phyloP scores from a whole-genome alignment of 2,329 filamentous ascomycete genomes.

The Fusarium sublunatum region DNA sequence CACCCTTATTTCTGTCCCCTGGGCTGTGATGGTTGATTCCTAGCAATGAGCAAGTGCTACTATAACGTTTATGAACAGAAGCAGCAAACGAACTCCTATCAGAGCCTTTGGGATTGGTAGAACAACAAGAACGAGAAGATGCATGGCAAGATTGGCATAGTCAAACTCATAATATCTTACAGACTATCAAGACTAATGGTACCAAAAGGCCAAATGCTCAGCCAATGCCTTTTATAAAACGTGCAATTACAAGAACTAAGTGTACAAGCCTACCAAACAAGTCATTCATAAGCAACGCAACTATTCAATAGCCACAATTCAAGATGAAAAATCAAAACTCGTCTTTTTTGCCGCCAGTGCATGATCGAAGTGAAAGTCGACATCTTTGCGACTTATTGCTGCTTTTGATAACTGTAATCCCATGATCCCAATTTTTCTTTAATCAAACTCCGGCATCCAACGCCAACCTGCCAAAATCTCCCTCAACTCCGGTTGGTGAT shows the following conservation, averaged over 20 bases:
- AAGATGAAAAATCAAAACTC: conserved; percentile 26
- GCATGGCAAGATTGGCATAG: neutral
- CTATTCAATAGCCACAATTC: conserved; percentile 36
- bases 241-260: conserved; percentile 37
- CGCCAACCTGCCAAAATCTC: conserved; percentile 20
- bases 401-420: conserved; percentile 19
- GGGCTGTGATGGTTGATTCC: no score
- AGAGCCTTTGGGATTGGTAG: no score
- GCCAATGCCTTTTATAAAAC: conserved; percentile 2
- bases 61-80: neutral
- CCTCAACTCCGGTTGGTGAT: conserved; percentile 14
- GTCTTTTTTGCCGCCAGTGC: conserved; percentile 16
- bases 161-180: neutral
- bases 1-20: neutral
- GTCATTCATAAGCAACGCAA: conserved; percentile 15
- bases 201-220: neutral
- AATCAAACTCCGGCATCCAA: conserved; percentile 42
- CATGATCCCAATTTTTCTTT: conserved; percentile 6
- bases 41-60: no score
- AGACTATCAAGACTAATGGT: neutral
- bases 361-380: conserved; percentile 21
- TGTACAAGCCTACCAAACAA: conserved; percentile 21
- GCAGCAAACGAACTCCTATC: neutral
- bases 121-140: neutral
- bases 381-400: conserved; percentile 9